A percentile compares a stretch with the other conserved stretches of the same genome.
These are phyloP conservation scores for Candida krabiensis DNA, from an alignment of 805 yeast genomes.

Conservation along the genomic window DNA sequence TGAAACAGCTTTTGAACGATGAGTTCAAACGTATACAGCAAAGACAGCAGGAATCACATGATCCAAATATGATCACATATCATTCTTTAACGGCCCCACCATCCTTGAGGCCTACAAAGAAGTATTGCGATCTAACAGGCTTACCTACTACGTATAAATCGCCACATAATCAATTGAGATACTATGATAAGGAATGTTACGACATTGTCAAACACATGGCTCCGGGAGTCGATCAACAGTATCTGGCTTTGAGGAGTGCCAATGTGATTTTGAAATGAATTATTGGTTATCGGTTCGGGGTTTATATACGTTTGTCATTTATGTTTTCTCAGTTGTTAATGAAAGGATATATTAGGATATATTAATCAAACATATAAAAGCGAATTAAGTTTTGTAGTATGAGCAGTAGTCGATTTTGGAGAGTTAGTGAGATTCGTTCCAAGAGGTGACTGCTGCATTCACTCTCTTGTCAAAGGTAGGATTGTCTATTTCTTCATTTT, in stretches of 20 bases:
- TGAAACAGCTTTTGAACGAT: slow-evolving; percentile 71
- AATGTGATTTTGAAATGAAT: slow-evolving; percentile 67
- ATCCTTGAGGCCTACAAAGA: slow-evolving; percentile 73
- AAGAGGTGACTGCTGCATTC: slow-evolving; percentile 24
- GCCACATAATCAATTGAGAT: slow-evolving; percentile 74
- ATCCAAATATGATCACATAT: slow-evolving; percentile 58
- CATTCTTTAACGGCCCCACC: slow-evolving; percentile 83
- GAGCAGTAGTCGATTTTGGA: too few species aligned
- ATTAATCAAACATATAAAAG: too few species aligned
- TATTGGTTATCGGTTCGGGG: too few species aligned
- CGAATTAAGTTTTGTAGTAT: too few species aligned
- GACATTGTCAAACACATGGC: slow-evolving; percentile 75
- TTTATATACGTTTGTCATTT: too few species aligned
- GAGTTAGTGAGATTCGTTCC: slow-evolving; percentile 20
- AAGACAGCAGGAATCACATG: slow-evolving; percentile 33
- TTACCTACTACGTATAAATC: slow-evolving; percentile 72
- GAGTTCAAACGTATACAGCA: slow-evolving; percentile 66
- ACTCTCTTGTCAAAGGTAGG: slow-evolving; percentile 29
- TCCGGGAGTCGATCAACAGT: slow-evolving; percentile 92
- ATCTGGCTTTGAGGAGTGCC: slow-evolving; percentile 82
- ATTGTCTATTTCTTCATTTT: slow-evolving; percentile 31
- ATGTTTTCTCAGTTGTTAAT: background rate
- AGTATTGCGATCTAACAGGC: slow-evolving; percentile 94
- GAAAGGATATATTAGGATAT: background rate
- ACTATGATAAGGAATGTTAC: slow-evolving; percentile 80